A percentile compares a stretch with the other conserved stretches of the same genome.
Evolutionary conservation across 176 grass and related monocot genomes (phyloP).

Genomic region (Guadua angustifolia): DNA sequence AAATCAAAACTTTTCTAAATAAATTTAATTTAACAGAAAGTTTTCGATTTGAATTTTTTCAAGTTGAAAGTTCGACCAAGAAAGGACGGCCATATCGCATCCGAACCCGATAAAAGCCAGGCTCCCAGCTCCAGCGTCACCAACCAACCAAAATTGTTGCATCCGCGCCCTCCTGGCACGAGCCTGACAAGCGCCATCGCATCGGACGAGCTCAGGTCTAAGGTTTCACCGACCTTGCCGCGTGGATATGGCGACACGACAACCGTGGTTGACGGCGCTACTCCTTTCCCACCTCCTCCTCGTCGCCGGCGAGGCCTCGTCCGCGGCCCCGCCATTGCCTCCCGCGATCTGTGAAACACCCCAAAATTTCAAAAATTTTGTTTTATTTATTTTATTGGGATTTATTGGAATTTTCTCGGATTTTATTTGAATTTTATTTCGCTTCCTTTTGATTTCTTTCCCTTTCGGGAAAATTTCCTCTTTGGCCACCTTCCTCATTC

Average conservation of each 20-base stretch:
- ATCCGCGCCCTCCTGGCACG: background rate
- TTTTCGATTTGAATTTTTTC: too few species aligned
- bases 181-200: background rate
- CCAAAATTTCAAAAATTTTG: too few species aligned
- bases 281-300: constrained; percentile 41
- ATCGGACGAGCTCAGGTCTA: background rate
- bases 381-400: too few species aligned
- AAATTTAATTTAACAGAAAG: too few species aligned
- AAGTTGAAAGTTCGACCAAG: background rate
- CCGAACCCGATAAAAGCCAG: background rate
- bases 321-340: background rate
- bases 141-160: background rate
- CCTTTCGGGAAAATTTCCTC: too few species aligned
- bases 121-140: background rate
- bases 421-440: too few species aligned
- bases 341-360: too few species aligned
- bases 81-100: background rate
- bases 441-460: too few species aligned
- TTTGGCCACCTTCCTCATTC: too few species aligned
- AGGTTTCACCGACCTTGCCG: background rate
- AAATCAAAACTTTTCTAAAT: too few species aligned
- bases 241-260: constrained; percentile 17
- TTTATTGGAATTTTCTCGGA: too few species aligned
- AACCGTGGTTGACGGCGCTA: too few species aligned
- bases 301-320: constrained; percentile 10